Base-by-base conservation (phyloP, 129 eudicot species). In the Tagetes erecta region DNA sequence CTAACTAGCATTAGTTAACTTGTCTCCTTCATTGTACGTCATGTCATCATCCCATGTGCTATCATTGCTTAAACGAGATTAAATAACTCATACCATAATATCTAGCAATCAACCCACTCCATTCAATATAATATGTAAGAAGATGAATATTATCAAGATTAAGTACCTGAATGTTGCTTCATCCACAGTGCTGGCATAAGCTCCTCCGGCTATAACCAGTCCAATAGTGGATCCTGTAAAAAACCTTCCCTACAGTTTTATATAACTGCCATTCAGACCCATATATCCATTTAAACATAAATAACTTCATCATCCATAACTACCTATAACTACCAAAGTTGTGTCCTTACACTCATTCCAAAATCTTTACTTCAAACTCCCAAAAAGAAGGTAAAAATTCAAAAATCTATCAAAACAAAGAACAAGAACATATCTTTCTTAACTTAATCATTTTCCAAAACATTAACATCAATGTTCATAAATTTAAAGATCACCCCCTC, bases 121-220 rank as follows among this genome's bases (percentile, higher is more conserved):
- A 69, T 34, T 13, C 74, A 49, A 49, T 47, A 69, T 49, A 35
- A 35, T 2, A 2, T n/a, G 38, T 13, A 49, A n/a, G 8, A 34
- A 36, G 13, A 69, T 49, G 13, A 35, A 6, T 49, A 3, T 66
- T 27, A 27, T 49, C n/a, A 35, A 64, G 49, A 39, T 36, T 41
- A 51, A 41, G 4, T 88, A 94, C 99, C 99, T 84, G 88, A 94
- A 94, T 46, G 99, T 94, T 38, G 97, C 99, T 78, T 94, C 99
- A 79, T 94, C 99, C 42, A 91, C 99, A 14, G 99, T 94, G 88
- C 99, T 94, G 8, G 95, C 99, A 85, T 94, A 94, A 78, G 99
- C 99, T 47, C 99, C 99, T 59, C 97, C 97, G 69, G 85, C 88
- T 78, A 94, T 94, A 72, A 94, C 79, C 59, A 94, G 77, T 62